Conservation (phyloP, 176 grass and related monocot species). For the Ensete glaucum region DNA sequence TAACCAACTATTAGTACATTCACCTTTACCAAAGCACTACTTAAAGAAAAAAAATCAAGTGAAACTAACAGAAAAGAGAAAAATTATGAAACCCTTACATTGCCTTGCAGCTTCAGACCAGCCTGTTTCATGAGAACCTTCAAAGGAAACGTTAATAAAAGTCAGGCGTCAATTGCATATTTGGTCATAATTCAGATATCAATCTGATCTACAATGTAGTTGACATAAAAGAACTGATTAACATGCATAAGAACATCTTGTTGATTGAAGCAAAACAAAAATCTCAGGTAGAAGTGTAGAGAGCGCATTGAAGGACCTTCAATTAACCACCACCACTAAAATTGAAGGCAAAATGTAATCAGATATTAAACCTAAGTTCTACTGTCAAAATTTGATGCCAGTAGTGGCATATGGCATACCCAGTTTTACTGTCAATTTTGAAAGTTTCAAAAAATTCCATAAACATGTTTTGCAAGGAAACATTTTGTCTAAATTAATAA, state of each 20-base stretch:
- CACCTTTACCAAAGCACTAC: neutral
- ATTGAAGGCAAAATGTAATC: neutral
- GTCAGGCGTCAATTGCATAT: neutral
- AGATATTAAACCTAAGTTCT: neutral
- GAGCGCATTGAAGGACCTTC: neutral
- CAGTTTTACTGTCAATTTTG: too few species aligned
- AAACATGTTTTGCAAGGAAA: neutral
- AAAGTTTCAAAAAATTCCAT: too few species aligned
- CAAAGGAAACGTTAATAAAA: neutral
- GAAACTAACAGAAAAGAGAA: conserved; percentile 8
- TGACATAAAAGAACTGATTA: neutral
- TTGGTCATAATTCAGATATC: too few species aligned
- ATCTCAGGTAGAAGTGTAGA: neutral
- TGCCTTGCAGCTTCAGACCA: conserved; percentile 73
- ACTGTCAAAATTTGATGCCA: neutral
- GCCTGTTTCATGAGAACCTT: conserved; percentile 91
- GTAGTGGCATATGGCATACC: too few species aligned
- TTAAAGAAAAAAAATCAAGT: neutral
- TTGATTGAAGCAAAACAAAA: neutral
- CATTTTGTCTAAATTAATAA: neutral
- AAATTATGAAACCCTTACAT: conserved; percentile 38
- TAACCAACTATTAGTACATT: neutral
- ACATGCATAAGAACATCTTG: neutral
- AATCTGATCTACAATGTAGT: neutral
- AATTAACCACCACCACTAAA: neutral